phyloP scores from a whole-genome alignment of 1,284 basidiomycete species.

The Hypsizygus ulmarius region DNA sequence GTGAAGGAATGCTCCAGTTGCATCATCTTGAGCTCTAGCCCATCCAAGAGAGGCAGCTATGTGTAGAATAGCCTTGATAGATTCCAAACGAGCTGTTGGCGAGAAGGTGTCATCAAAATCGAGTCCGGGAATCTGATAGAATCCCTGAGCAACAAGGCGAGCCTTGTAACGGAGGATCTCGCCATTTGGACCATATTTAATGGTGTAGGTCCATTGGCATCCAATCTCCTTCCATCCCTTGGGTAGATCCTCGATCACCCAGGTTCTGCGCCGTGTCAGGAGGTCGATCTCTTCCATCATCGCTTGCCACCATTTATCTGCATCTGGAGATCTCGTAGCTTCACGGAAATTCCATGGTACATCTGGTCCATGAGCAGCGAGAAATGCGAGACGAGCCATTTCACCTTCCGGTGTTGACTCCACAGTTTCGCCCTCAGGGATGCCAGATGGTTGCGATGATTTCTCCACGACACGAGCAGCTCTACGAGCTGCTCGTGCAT shows the following conservation, averaged over 20 bases:
- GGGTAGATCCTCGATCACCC: slow-evolving; percentile 9
- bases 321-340: slow-evolving; percentile 6
- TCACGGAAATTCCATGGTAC: slow-evolving; percentile 10
- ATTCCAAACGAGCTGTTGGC: slow-evolving; percentile 12
- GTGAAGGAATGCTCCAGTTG: slow-evolving; percentile 26
- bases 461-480: no score
- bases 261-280: slow-evolving; percentile 5
- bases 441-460: neutral
- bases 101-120: slow-evolving; percentile 18
- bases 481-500: no score
- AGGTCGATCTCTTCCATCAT: slow-evolving; percentile 10
- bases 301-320: slow-evolving; percentile 14
- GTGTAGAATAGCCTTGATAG: slow-evolving; percentile 29
- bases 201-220: slow-evolving; percentile 2
- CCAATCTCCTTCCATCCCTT: slow-evolving; percentile 8
- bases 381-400: neutral
- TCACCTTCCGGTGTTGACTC: neutral
- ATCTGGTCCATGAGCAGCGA: neutral
- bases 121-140: slow-evolving; percentile 16
- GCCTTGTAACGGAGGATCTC: slow-evolving; percentile 16
- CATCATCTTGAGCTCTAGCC: slow-evolving; percentile 28
- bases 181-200: slow-evolving; percentile 12
- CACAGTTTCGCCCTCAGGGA: slow-evolving; percentile 9
- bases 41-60: slow-evolving; percentile 28
- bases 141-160: slow-evolving; percentile 20